Evolutionary conservation across 331 rosid genomes (phyloP).

Genomic region (Spiraea crenata): DNA sequence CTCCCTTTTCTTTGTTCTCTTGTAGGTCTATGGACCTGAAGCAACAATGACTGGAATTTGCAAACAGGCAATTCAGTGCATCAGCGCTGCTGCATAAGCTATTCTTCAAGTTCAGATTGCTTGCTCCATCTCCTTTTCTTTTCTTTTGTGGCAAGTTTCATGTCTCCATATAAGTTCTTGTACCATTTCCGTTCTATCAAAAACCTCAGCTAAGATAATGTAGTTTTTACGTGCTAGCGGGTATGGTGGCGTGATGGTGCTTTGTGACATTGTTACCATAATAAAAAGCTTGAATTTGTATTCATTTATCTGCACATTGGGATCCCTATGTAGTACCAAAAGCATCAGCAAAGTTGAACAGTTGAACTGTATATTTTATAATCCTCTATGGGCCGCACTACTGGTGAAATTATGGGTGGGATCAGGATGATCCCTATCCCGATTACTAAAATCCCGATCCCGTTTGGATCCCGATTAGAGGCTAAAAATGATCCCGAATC

Average conservation of each 20-base stretch:
- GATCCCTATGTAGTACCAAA: neutral
- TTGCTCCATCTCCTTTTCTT: conserved; percentile 5
- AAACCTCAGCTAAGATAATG: conserved; percentile 25
- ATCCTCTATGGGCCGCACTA: no score
- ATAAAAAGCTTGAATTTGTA: conserved; percentile 10
- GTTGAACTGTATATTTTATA: no score
- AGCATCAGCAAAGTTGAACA: neutral
- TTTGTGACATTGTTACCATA: conserved; percentile 3
- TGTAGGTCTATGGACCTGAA: conserved; percentile 95
- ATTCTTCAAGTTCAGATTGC: conserved; percentile 19
- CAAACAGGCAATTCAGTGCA: conserved; percentile 93
- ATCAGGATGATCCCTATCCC: no score
- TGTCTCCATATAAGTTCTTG: conserved; percentile 26
- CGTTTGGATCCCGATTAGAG: no score
- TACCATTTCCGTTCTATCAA: conserved; percentile 22
- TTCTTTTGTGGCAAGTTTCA: conserved; percentile 26
- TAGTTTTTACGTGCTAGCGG: conserved; percentile 24
- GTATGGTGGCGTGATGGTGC: conserved; percentile 16
- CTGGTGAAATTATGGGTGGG: no score
- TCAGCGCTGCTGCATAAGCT: conserved; percentile 73
- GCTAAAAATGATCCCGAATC: no score
- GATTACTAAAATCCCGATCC: no score
- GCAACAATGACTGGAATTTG: conserved; percentile 98
- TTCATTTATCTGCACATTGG: neutral
- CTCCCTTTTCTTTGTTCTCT: conserved; percentile 15